phyloP scores from a whole-genome alignment of 2,329 filamentous ascomycete species.

The Neofusicoccum kwambonambiense region DNA sequence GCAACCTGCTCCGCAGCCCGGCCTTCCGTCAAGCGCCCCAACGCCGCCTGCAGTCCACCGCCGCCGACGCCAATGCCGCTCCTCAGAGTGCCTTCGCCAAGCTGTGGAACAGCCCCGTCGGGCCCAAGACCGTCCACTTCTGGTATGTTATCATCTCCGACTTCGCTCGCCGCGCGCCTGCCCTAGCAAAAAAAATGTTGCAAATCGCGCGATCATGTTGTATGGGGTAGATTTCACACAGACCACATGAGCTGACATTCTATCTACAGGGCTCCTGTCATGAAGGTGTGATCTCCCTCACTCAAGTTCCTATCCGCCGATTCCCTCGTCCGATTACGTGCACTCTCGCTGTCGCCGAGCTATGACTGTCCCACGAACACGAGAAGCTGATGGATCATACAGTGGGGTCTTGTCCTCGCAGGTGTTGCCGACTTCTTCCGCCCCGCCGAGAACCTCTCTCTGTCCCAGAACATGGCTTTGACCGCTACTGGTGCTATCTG shows the following conservation, averaged over 20 bases:
- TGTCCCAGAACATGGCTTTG: conserved; percentile 88
- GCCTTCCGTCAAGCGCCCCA: conserved; percentile 52
- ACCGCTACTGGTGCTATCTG: conserved; percentile 92
- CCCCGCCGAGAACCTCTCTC: conserved; percentile 86
- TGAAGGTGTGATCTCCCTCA: conserved; percentile 61
- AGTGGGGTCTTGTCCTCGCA: conserved; percentile 92
- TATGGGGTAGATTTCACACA: background rate
- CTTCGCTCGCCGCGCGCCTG: background rate
- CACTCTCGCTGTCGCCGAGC: background rate
- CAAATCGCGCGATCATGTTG: background rate
- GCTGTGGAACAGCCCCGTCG: conserved; percentile 57
- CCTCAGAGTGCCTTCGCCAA: conserved; percentile 62
- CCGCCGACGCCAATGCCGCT: conserved; percentile 46
- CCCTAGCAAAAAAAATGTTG: background rate
- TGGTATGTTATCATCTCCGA: conserved; percentile 60
- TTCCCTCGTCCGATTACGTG: background rate
- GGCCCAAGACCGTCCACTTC: conserved; percentile 85
- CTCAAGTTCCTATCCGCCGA: background rate
- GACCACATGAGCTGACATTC: conserved; percentile 1
- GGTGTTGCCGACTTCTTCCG: conserved; percentile 89
- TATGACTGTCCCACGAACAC: background rate
- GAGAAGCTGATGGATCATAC: conserved; percentile 17
- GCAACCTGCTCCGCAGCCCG: conserved; percentile 34
- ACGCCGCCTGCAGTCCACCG: conserved; percentile 70
- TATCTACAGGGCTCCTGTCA: conserved; percentile 75